Percentiles rank a stretch among this genome's conserved stretches.
Evolutionary conservation across 2,329 filamentous ascomycete genomes (phyloP).

Genomic region (Tolypocladium guangdongense): DNA sequence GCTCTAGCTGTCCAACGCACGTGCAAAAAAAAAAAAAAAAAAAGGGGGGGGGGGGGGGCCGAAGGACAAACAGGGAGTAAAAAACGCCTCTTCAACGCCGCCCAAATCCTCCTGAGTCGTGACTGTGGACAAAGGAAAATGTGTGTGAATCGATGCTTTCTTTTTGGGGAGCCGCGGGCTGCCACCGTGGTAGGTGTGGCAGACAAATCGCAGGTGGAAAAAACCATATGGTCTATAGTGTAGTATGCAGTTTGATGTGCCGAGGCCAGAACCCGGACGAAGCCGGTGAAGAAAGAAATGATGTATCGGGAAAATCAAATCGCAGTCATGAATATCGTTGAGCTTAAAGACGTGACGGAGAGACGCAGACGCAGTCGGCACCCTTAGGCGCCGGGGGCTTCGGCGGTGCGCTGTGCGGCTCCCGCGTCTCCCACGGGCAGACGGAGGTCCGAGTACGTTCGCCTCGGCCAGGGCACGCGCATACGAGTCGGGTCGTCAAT

Average conservation of each 20-base stretch:
- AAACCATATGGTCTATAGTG: not conserved
- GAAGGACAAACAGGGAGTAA: not conserved
- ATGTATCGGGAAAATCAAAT: not conserved
- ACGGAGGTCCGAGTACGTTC: slow-evolving; percentile 24
- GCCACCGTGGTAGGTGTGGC: not conserved
- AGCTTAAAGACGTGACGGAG: not conserved
- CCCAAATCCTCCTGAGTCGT: not conserved
- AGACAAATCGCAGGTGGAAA: not conserved
- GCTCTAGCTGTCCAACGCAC: not conserved
- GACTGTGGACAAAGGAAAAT: not conserved
- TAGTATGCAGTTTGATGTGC: not conserved
- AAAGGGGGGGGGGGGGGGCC: no score
- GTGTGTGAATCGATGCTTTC: not conserved
- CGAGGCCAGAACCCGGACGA: not conserved
- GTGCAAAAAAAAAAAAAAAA: not conserved
- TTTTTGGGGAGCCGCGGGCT: not conserved
- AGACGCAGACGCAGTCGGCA: not conserved
- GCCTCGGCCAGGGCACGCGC: slow-evolving; percentile 6
- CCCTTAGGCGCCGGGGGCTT: slow-evolving; percentile 7
- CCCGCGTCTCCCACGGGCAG: slow-evolving; percentile 25
- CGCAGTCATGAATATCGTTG: not conserved
- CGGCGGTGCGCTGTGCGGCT: slow-evolving; percentile 10
- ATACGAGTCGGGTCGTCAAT: not conserved
- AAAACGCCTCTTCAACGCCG: not conserved
- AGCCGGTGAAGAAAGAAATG: not conserved